A percentile compares a stretch with the other conserved stretches of the same genome.
These are phyloP conservation scores for Kregervanrija pseudodelftensis DNA, from an alignment of 805 yeast species.

Conservation along the genomic window DNA sequence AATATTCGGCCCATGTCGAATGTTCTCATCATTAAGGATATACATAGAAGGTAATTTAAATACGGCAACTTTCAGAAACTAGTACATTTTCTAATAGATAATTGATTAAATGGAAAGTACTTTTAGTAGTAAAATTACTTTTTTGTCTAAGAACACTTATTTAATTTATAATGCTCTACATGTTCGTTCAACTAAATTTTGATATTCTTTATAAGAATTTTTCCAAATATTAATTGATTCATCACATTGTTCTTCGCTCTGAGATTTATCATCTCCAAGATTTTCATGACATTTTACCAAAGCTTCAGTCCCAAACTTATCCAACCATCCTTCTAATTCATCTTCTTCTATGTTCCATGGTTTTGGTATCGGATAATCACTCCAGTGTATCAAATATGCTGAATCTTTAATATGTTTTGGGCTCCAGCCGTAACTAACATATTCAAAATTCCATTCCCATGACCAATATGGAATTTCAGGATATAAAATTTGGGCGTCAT, in stretches of 20 bases:
- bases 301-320: slow-evolving; percentile 2
- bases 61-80: too few species aligned
- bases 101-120: too few species aligned
- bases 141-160: too few species aligned
- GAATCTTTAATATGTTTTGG: slow-evolving; percentile 21
- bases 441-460: slow-evolving; percentile 13
- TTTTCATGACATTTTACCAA: slow-evolving; percentile 10
- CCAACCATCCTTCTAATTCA: slow-evolving; percentile 1
- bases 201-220: slow-evolving; percentile 9
- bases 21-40: too few species aligned
- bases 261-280: slow-evolving; percentile 5
- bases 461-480: slow-evolving; percentile 11
- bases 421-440: slow-evolving; percentile 29
- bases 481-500: slow-evolving; percentile 7
- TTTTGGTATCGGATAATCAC: slow-evolving; percentile 60
- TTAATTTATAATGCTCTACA: too few species aligned
- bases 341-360: slow-evolving; percentile 43
- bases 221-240: slow-evolving; percentile 13
- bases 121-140: too few species aligned
- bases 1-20: too few species aligned
- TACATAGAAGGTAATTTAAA: too few species aligned
- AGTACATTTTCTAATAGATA: too few species aligned
- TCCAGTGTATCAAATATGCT: slow-evolving; percentile 47
- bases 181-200: background rate
- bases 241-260: slow-evolving; percentile 3